Conservation (phyloP, 2,329 filamentous ascomycete genomes). For the Cordyceps pruinosa region DNA sequence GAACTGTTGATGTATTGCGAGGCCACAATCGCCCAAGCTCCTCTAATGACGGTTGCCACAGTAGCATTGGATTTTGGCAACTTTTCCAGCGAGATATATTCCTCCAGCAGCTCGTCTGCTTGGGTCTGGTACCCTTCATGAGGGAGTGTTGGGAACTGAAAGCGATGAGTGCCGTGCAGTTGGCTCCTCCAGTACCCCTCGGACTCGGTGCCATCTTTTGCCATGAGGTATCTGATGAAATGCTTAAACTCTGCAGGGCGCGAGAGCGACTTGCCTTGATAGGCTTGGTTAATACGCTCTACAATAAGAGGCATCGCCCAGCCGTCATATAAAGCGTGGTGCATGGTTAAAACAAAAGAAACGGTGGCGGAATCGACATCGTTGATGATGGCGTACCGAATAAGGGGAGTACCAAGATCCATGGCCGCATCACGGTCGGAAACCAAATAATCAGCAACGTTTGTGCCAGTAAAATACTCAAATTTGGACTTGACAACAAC, state of each 20-base stretch:
- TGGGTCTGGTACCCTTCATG: slow-evolving; percentile 40
- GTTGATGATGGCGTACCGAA: slow-evolving; percentile 38
- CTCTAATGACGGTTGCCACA: slow-evolving; percentile 49
- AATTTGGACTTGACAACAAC: slow-evolving; percentile 37
- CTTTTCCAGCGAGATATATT: slow-evolving; percentile 37
- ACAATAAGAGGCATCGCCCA: slow-evolving; percentile 47
- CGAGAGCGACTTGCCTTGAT: slow-evolving; percentile 24
- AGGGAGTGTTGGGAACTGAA: slow-evolving; percentile 43
- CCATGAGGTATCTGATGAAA: slow-evolving; percentile 42
- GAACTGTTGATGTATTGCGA: slow-evolving; percentile 44
- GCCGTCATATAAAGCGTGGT: slow-evolving; percentile 51
- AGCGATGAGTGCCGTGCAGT: slow-evolving; percentile 36
- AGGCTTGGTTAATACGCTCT: slow-evolving; percentile 40
- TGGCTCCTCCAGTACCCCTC: slow-evolving; percentile 41
- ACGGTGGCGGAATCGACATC: slow-evolving; percentile 25
- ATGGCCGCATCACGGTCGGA: slow-evolving; percentile 34
- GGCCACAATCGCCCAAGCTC: slow-evolving; percentile 51
- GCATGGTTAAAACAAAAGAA: slow-evolving; percentile 47
- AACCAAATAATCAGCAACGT: slow-evolving; percentile 34
- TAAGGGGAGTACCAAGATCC: slow-evolving; percentile 39
- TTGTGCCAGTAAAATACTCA: slow-evolving; percentile 26
- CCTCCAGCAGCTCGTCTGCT: slow-evolving; percentile 46
- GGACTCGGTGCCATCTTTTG: slow-evolving; percentile 31
- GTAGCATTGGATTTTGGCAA: slow-evolving; percentile 37
- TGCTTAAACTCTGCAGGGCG: slow-evolving; percentile 39